These are phyloP conservation scores for Phialemoniopsis sp. DNA, from an alignment of 2,329 filamentous ascomycete species.

Conservation along the genomic window DNA sequence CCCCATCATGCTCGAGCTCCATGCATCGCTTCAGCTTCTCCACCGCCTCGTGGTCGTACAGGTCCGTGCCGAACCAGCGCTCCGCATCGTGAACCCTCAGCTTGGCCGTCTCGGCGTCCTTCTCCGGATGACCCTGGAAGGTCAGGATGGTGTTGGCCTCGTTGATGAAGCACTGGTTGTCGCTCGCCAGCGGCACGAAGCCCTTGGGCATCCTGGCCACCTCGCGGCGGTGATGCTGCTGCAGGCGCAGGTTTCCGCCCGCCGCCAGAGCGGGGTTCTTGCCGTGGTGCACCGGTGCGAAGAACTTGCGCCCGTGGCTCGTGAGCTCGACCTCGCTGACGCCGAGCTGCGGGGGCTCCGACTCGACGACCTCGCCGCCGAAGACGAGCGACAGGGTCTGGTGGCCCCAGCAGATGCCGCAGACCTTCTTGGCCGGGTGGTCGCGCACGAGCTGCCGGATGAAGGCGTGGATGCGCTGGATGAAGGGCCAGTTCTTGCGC, in stretches of 20 bases:
- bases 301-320: slow-evolving; percentile 28
- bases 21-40: slow-evolving; percentile 18
- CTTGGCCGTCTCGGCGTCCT: slow-evolving; percentile 31
- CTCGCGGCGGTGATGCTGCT: slow-evolving; percentile 37
- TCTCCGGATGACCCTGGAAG: slow-evolving; percentile 41
- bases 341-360: slow-evolving; percentile 28
- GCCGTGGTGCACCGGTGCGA: slow-evolving; percentile 15
- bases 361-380: slow-evolving; percentile 29
- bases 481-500: slow-evolving; percentile 23
- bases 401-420: slow-evolving; percentile 39
- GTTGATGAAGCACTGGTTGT: slow-evolving; percentile 32
- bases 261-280: not conserved
- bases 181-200: slow-evolving; percentile 27
- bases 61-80: slow-evolving; percentile 30
- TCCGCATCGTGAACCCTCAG: slow-evolving; percentile 27
- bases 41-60: slow-evolving; percentile 20
- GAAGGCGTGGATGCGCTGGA: slow-evolving; percentile 33
- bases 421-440: slow-evolving; percentile 23
- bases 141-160: slow-evolving; percentile 32
- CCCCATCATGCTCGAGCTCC: slow-evolving; percentile 26
- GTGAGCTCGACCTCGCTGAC: slow-evolving; percentile 30
- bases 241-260: slow-evolving; percentile 18
- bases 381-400: slow-evolving; percentile 34
- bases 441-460: slow-evolving; percentile 22
- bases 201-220: slow-evolving; percentile 24